Conservation (phyloP, 129 eudicot genomes). For the Pulicaria dysenterica region DNA sequence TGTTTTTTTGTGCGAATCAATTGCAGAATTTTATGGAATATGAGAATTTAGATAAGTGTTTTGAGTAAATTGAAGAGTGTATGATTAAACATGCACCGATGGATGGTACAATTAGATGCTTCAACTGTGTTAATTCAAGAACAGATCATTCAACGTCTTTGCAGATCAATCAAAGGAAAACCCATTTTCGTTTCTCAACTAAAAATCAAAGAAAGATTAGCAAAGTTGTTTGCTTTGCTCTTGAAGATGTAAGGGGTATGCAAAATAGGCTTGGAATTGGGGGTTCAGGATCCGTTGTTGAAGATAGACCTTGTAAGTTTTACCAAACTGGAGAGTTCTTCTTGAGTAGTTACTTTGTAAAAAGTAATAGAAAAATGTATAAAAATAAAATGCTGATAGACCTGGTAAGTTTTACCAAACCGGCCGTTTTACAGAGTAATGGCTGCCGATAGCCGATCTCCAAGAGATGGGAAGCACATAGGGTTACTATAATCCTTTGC, state of each 20-base stretch:
- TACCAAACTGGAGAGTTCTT: not conserved
- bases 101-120: conserved; percentile 45
- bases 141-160: conserved; percentile 34
- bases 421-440: conserved; percentile 88
- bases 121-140: conserved; percentile 52
- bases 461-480: conserved; percentile 89
- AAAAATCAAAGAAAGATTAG: conserved; percentile 40
- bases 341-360: not conserved
- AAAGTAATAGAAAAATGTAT: no score
- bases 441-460: conserved; percentile 96
- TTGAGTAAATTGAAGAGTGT: no score
- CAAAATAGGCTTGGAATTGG: conserved; percentile 44
- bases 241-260: conserved; percentile 62
- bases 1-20: no score
- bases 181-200: conserved; percentile 36
- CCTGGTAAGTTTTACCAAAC: no score
- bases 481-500: conserved; percentile 94
- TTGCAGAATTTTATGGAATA: no score
- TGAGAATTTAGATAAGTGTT: no score
- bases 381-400: no score
- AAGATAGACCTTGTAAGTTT: conserved; percentile 58
- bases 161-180: conserved; percentile 41
- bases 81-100: no score
- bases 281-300: conserved; percentile 48
- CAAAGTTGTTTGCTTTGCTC: conserved; percentile 61